Evolutionary conservation across 495 filamentous ascomycete genomes (phyloP).

Genomic region (Neurospora sp.): DNA sequence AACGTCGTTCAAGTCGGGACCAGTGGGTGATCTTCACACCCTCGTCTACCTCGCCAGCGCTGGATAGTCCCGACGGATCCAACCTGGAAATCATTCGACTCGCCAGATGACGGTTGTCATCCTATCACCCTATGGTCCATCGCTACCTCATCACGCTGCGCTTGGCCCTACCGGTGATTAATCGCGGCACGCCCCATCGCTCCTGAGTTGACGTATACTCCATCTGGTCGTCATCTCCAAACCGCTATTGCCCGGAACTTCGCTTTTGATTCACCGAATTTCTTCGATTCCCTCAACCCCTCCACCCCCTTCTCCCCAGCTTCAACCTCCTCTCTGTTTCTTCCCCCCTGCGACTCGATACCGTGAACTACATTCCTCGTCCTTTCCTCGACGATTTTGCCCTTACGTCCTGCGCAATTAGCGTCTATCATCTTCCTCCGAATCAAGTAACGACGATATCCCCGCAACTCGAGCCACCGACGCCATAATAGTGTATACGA

Average conservation of each 20-base stretch:
- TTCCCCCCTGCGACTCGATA: not conserved
- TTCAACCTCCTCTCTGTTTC: not conserved
- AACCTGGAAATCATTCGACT: not conserved
- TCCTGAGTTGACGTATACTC: not conserved
- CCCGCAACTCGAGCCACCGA: not conserved
- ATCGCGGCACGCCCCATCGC: not conserved
- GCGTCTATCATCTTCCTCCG: not conserved
- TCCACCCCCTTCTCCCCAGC: not conserved
- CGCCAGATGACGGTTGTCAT: not conserved
- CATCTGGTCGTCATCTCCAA: not conserved
- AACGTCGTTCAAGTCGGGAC: not conserved
- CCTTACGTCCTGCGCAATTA: not conserved
- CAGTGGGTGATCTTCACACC: not conserved
- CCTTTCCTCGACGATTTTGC: not conserved
- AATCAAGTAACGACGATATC: not conserved
- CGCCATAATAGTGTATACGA: not conserved
- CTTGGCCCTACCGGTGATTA: not conserved
- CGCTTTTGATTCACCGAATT: not conserved
- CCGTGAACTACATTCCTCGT: not conserved
- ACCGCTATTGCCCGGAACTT: not conserved
- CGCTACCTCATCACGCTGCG: not conserved
- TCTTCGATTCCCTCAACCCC: not conserved
- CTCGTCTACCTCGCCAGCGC: not conserved
- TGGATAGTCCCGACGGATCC: not conserved
- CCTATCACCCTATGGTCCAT: not conserved